Conservation (phyloP, 495 filamentous ascomycete species). For the Penicillium tannophilum region DNA sequence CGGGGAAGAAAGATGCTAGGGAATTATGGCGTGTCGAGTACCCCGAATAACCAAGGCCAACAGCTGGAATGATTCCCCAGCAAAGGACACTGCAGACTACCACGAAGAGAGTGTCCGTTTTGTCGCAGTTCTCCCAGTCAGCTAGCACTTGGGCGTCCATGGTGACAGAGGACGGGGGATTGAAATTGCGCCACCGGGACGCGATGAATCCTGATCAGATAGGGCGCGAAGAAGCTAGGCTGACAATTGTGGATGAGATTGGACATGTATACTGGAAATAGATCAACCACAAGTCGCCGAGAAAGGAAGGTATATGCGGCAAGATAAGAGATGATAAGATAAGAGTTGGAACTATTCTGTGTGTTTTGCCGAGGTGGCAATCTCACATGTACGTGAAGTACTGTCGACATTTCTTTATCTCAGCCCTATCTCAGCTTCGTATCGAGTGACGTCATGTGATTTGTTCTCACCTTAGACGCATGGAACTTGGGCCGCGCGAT, state of each 20-base stretch:
- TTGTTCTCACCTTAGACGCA: too few relatives aligned
- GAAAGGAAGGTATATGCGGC: background rate
- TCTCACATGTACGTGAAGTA: too few relatives aligned
- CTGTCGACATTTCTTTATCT: too few relatives aligned
- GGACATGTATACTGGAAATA: background rate
- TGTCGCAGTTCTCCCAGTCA: slow-evolving; percentile 33
- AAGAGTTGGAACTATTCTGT: too few relatives aligned
- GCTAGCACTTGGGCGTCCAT: background rate
- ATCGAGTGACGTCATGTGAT: too few relatives aligned
- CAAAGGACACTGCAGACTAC: slow-evolving; percentile 1
- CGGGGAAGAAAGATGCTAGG: slow-evolving; percentile 49
- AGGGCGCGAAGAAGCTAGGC: background rate
- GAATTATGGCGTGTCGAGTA: slow-evolving; percentile 49
- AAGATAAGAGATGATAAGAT: background rate
- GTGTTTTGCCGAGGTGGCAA: too few relatives aligned
- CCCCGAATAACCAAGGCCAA: slow-evolving; percentile 50
- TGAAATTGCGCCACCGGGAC: background rate
- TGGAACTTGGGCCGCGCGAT: too few relatives aligned
- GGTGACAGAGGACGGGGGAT: background rate
- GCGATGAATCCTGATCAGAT: background rate
- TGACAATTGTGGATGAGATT: background rate
- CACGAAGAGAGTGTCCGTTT: slow-evolving; percentile 39
- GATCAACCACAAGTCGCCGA: background rate
- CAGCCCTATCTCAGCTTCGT: too few relatives aligned
- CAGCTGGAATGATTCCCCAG: slow-evolving; percentile 2